Evolutionary conservation across 495 filamentous ascomycete genomes (phyloP), one percentile per base, ranked within the genome.

Genomic region (Neurospora tetraspora): DNA sequence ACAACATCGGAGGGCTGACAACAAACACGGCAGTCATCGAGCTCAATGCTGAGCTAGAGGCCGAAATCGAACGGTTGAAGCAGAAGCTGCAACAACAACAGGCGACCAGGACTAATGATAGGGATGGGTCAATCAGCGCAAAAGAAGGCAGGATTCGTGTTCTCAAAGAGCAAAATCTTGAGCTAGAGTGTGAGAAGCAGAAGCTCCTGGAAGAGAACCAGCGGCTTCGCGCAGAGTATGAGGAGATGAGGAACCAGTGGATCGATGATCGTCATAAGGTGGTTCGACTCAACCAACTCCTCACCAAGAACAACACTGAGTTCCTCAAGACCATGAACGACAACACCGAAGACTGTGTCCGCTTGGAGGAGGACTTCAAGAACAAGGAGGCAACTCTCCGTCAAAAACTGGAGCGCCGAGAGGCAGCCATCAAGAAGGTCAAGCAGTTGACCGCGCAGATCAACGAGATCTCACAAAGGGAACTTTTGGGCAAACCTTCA

Each of bases 81-180:
- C 73, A 77, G 18, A 73, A 79, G 70, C 69, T 84, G 10, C 11
- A 34, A 61, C 40, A 42, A 42, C 70, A 76, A 69, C 78, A 78
- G 68, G 53, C 72, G 23, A 39, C 61, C 70, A 73, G 73, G 61
- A 31, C 77, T 73, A 68, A 76, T 37, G 71, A 79, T 34, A 78
- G 74, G 74, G 78, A 78, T 14, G 73, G 74, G 9, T 78, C 77
- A 4, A 72, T 76, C 74, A 75, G 72, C 38, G 73, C 74, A 18
- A 78, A 77, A 36, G 78, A 77, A 1, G 73, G 71, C 8, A 73
- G 74, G 16, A 78, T 78, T 36, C 77, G 76, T 18, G 75, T 65
- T 9, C 79, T 84, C 4, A 80, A 82, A 72, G 76, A 82, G 47
- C 77, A 81, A 11, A 76, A 84, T 27, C 71, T 80, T 1, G 78